Evolutionary conservation across 352 stramenopile genomes (phyloP).

Genomic region (Globisporangium rhizosaccharum): DNA sequence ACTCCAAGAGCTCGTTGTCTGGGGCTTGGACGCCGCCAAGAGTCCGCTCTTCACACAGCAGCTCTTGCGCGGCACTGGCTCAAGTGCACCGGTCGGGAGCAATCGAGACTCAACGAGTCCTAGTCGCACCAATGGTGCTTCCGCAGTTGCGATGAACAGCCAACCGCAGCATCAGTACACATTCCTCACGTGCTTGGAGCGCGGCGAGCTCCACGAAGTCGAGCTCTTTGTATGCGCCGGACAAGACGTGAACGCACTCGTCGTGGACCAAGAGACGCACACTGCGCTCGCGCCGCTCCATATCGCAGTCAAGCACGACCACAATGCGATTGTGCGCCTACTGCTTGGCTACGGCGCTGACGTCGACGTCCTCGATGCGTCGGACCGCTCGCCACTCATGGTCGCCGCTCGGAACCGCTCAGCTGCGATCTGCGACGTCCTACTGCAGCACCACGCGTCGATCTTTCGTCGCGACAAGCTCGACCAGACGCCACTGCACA

Average conservation of each 20-base stretch:
- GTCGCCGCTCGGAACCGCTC: slow-evolving; percentile 49
- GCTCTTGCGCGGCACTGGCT: slow-evolving; percentile 15
- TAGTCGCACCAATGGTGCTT: neutral
- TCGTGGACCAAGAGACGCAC: slow-evolving; percentile 30
- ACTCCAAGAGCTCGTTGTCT: slow-evolving; percentile 38
- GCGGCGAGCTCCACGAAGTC: slow-evolving; percentile 33
- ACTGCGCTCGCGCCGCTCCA: slow-evolving; percentile 44
- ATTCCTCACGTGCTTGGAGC: slow-evolving; percentile 43
- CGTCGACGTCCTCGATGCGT: slow-evolving; percentile 43
- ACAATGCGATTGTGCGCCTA: slow-evolving; percentile 34
- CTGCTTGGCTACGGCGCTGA: slow-evolving; percentile 39
- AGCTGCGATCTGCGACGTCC: slow-evolving; percentile 36
- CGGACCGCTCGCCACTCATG: slow-evolving; percentile 53
- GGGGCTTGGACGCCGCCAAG: slow-evolving; percentile 47
- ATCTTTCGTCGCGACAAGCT: slow-evolving; percentile 52
- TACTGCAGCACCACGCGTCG: slow-evolving; percentile 35
- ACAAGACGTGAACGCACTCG: slow-evolving; percentile 47
- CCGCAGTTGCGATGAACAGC: slow-evolving; percentile 7
- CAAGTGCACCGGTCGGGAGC: neutral
- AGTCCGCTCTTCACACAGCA: slow-evolving; percentile 52
- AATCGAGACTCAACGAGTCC: neutral
- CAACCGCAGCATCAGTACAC: slow-evolving; percentile 24
- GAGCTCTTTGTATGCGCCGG: slow-evolving; percentile 65
- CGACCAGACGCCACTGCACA: slow-evolving; percentile 64
- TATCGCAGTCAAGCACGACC: slow-evolving; percentile 43